Evolutionary conservation across 2,329 filamentous ascomycete species (phyloP).

Genomic region (Drechslera avenae): DNA sequence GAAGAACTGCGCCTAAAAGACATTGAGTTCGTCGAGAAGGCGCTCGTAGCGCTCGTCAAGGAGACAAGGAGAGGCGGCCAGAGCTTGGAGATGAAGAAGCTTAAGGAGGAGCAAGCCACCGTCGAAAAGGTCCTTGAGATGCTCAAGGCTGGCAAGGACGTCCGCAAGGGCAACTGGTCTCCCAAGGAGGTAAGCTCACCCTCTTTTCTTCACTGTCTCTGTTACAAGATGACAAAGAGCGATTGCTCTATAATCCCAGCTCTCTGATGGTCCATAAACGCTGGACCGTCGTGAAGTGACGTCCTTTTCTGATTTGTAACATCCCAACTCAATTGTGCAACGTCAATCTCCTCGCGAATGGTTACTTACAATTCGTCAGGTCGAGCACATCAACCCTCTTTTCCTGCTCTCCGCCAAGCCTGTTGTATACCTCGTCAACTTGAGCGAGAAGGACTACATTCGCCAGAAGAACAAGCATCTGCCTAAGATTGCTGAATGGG

Average conservation of each 20-base stretch:
- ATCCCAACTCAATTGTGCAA: conserved; percentile 7
- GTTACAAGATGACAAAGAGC: conserved; percentile 97
- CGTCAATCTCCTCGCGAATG: conserved; percentile 5
- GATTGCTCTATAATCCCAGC: conserved; percentile 98
- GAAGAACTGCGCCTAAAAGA: conserved; percentile 97
- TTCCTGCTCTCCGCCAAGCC: conserved; percentile 96
- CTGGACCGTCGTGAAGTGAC: conserved; percentile 89
- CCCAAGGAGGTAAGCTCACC: conserved; percentile 85
- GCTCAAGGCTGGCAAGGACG: conserved; percentile 87
- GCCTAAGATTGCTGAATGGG: conserved; percentile 90
- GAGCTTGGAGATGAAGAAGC: conserved; percentile 96
- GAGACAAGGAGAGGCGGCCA: conserved; percentile 94
- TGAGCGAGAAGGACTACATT: conserved; percentile 95
- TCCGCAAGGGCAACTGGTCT: conserved; percentile 85
- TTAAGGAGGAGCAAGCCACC: conserved; percentile 90
- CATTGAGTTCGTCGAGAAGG: conserved; percentile 97
- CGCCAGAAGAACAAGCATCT: conserved; percentile 99
- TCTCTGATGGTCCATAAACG: conserved; percentile 91
- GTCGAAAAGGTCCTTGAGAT: conserved; percentile 87
- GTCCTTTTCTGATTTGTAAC: conserved; percentile 67
- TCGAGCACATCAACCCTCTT: conserved; percentile 96
- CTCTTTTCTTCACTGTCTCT: conserved; percentile 12
- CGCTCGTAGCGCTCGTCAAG: conserved; percentile 88
- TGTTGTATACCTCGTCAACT: conserved; percentile 94
- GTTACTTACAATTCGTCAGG: conserved; percentile 59